Evolutionary conservation across 108 stramenopile genomes (phyloP).

Genomic region (Discostella pseudostelligera): DNA sequence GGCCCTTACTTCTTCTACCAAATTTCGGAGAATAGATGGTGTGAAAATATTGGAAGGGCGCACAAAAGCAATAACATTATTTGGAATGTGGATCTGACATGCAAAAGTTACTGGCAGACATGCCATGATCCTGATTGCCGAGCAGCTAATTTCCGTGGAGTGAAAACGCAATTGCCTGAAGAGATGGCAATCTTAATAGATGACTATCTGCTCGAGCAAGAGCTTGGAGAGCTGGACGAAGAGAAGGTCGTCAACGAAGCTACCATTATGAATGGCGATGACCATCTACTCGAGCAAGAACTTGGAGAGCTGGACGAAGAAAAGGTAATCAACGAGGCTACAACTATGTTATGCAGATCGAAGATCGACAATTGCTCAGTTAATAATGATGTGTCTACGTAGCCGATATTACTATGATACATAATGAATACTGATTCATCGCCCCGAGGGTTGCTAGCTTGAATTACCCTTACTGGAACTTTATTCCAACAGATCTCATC

Average conservation of each 20-base stretch:
- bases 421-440: too few relatives aligned
- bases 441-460: not conserved
- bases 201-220: slow-evolving; percentile 48
- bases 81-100: slow-evolving; percentile 72
- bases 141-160: slow-evolving; percentile 38
- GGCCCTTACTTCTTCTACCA: slow-evolving; percentile 63
- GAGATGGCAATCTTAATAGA: slow-evolving; percentile 44
- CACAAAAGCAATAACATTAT: slow-evolving; percentile 78
- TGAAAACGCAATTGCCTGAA: slow-evolving; percentile 20
- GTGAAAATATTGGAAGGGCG: slow-evolving; percentile 35
- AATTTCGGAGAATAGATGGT: slow-evolving; percentile 78
- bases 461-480: slow-evolving; percentile 14
- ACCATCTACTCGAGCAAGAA: slow-evolving; percentile 48
- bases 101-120: slow-evolving; percentile 56
- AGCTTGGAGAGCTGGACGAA: slow-evolving; percentile 34
- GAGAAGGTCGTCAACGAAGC: slow-evolving; percentile 13
- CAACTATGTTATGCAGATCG: too few relatives aligned
- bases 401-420: too few relatives aligned
- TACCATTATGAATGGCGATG: too few relatives aligned
- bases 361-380: too few relatives aligned
- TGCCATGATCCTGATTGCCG: slow-evolving; percentile 85
- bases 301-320: slow-evolving; percentile 28
- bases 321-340: slow-evolving; percentile 10
- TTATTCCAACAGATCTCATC: slow-evolving; percentile 67
- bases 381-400: not conserved